phyloP scores from a whole-genome alignment of 1,284 basidiomycete genomes.

The Apiotrichum gracile region DNA sequence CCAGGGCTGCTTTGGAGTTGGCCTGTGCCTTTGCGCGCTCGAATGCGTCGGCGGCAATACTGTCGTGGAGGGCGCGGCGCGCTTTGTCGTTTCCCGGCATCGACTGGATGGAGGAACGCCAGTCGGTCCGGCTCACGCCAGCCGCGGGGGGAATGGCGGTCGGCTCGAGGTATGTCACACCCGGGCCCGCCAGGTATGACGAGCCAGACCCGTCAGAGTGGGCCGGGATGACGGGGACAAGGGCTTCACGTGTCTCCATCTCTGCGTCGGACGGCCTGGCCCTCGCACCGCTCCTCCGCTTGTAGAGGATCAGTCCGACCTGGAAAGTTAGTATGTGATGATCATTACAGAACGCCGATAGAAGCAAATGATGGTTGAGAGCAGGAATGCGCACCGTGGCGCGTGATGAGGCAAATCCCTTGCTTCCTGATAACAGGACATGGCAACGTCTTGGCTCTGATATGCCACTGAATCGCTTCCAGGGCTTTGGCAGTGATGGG shows the following conservation, averaged over 20 bases:
- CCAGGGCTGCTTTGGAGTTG: background rate
- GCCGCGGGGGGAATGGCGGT: background rate
- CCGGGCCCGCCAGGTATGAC: no score
- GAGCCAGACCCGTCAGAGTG: background rate
- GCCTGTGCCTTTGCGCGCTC: background rate
- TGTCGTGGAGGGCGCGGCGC: background rate
- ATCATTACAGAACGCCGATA: background rate
- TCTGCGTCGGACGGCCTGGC: background rate
- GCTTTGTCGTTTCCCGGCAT: background rate
- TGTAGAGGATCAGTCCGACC: background rate
- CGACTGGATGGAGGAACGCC: background rate
- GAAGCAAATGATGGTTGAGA: background rate
- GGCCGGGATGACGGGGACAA: background rate
- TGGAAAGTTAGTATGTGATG: background rate
- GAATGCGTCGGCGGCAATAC: background rate
- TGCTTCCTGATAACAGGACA: no score
- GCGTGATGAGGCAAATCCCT: no score
- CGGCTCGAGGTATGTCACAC: background rate
- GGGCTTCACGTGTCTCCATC: background rate
- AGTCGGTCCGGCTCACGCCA: background rate
- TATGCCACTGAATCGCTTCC: no score
- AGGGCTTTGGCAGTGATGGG: no score
- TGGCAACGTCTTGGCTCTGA: no score
- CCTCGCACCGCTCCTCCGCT: background rate
- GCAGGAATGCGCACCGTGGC: no score